Percentiles rank a stretch among this genome's conserved stretches.
These are phyloP conservation scores for Purpureocillium lavendulum DNA, from an alignment of 2,329 filamentous ascomycete species.

Conservation along the genomic window DNA sequence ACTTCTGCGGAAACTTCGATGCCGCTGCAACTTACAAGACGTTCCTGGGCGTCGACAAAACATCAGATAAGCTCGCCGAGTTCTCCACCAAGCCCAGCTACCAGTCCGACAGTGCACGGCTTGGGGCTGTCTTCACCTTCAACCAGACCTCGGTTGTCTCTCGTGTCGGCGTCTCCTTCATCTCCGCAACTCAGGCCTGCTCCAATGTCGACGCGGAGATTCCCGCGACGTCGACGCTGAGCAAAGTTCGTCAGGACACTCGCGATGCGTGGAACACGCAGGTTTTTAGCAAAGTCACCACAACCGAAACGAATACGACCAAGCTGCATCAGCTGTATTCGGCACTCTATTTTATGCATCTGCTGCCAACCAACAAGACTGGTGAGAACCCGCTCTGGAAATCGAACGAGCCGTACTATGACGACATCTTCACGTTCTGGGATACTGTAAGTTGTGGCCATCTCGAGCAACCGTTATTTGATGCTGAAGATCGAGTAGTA, in stretches of 20 bases:
- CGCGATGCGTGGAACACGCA: conserved; percentile 50
- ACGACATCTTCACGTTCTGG: conserved; percentile 66
- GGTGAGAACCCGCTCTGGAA: conserved; percentile 62
- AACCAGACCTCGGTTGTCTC: conserved; percentile 37
- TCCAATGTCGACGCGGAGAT: conserved; percentile 49
- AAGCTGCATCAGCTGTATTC: conserved; percentile 57
- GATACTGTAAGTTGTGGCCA: conserved; percentile 24
- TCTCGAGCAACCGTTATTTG: background rate
- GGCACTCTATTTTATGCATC: conserved; percentile 60
- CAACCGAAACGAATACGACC: conserved; percentile 43
- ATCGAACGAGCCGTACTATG: conserved; percentile 59
- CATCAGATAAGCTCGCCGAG: conserved; percentile 18
- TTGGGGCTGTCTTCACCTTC: conserved; percentile 49
- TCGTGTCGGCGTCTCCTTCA: conserved; percentile 59
- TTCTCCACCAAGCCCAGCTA: conserved; percentile 22
- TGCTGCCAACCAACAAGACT: conserved; percentile 62
- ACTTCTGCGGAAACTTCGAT: conserved; percentile 56
- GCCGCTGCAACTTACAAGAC: conserved; percentile 33
- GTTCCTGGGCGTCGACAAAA: conserved; percentile 28
- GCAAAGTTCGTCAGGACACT: conserved; percentile 35
- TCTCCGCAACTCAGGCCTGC: conserved; percentile 55
- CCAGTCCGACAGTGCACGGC: conserved; percentile 26
- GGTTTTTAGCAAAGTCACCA: conserved; percentile 56
- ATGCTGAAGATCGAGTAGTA: too few relatives aligned
- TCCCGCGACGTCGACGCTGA: conserved; percentile 30